Evolutionary conservation across 176 grass and related monocot species (phyloP).

Genomic region (Aegilops umbellulata): DNA sequence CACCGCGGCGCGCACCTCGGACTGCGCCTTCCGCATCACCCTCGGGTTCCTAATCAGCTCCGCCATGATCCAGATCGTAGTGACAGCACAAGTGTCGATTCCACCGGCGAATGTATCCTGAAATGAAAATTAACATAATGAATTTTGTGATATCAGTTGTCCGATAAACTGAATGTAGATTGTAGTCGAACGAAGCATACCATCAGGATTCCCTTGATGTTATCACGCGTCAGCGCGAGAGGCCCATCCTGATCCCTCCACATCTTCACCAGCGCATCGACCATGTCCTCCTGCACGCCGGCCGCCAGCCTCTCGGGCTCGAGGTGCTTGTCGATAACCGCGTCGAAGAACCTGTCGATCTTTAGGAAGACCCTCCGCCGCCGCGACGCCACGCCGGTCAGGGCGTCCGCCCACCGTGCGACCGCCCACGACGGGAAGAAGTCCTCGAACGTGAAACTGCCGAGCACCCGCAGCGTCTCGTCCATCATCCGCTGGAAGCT

Average conservation of each 20-base stretch:
- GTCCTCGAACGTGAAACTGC: constrained; percentile 52
- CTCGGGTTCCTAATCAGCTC: constrained; percentile 48
- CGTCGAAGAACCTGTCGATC: constrained; percentile 44
- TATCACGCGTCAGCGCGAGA: constrained; percentile 4
- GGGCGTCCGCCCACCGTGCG: constrained; percentile 11
- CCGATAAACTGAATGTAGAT: background rate
- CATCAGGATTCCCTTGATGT: constrained; percentile 46
- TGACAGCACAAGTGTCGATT: constrained; percentile 37
- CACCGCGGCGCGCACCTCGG: constrained; percentile 1
- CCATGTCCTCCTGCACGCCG: constrained; percentile 40
- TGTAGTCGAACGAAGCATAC: background rate
- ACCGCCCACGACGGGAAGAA: constrained; percentile 39
- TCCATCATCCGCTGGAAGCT: constrained; percentile 39
- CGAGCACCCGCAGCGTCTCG: constrained; percentile 36
- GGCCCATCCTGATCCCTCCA: constrained; percentile 32
- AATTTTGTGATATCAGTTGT: background rate
- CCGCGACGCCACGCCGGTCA: background rate
- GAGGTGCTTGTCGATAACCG: constrained; percentile 37
- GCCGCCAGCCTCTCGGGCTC: constrained; percentile 17
- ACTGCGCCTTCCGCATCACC: constrained; percentile 26
- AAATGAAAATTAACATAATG: background rate
- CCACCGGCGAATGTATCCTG: constrained; percentile 41
- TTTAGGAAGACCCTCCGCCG: constrained; percentile 14
- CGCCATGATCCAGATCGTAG: constrained; percentile 35
- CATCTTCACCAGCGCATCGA: constrained; percentile 47